phyloP scores from a whole-genome alignment of 768 basidiomycete genomes.

The Leccinum disarticulatum region DNA sequence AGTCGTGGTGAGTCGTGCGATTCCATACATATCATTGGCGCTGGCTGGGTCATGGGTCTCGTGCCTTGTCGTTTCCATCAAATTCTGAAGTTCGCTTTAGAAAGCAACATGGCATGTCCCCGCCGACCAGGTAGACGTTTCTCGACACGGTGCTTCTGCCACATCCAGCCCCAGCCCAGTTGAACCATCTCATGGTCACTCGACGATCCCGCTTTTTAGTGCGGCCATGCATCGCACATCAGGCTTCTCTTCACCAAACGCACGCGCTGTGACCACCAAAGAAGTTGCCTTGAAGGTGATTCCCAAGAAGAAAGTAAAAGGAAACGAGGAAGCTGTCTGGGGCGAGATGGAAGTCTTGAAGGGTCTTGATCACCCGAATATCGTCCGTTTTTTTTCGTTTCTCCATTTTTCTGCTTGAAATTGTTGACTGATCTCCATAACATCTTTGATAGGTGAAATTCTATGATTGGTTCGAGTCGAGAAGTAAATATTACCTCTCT shows the following conservation, averaged over 20 bases:
- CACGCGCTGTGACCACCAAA: constrained; percentile 45
- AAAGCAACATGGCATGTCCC: constrained; percentile 79
- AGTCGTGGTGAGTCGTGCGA: constrained; percentile 62
- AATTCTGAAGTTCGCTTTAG: constrained; percentile 34
- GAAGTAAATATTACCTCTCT: constrained; percentile 91
- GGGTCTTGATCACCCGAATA: constrained; percentile 87
- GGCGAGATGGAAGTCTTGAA: constrained; percentile 92
- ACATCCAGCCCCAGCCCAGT: constrained; percentile 25
- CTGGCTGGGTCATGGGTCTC: constrained; percentile 4
- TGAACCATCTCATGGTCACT: constrained; percentile 21
- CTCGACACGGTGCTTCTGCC: constrained; percentile 57
- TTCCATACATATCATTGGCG: neutral
- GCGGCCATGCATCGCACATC: constrained; percentile 23
- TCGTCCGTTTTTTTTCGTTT: constrained; percentile 49
- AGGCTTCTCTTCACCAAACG: constrained; percentile 25
- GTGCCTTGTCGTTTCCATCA: constrained; percentile 2
- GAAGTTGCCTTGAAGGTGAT: constrained; percentile 90
- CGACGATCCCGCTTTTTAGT: constrained; percentile 32
- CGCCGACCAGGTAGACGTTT: constrained; percentile 51
- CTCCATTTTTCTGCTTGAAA: neutral
- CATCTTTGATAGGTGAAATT: constrained; percentile 74
- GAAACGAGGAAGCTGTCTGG: constrained; percentile 86
- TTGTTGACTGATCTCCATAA: neutral
- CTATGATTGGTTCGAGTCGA: constrained; percentile 94
- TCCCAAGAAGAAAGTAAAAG: constrained; percentile 92